These are phyloP conservation scores for Colletotrichum cordylinicola DNA, from an alignment of 2,329 filamentous ascomycete species.

Conservation along the genomic window DNA sequence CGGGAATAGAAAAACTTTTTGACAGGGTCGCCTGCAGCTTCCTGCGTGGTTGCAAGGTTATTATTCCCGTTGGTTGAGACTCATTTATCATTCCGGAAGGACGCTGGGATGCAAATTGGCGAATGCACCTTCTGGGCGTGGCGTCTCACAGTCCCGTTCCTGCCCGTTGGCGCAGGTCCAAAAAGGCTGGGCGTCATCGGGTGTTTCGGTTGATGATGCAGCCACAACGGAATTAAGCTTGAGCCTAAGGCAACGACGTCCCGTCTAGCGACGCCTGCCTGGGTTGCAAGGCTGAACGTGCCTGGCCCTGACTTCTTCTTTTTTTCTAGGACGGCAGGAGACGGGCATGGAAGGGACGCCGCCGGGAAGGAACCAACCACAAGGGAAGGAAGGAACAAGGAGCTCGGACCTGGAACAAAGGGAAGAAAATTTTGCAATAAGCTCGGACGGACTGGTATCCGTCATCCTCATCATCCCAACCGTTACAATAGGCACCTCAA, in stretches of 20 bases:
- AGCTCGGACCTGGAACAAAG: background rate
- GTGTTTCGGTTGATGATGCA: constrained; percentile 19
- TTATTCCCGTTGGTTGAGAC: background rate
- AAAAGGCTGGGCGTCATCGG: constrained; percentile 1
- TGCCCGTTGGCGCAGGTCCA: constrained; percentile 3
- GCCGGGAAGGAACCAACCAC: background rate
- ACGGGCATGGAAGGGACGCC: background rate
- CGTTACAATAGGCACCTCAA: background rate
- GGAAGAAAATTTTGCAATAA: background rate
- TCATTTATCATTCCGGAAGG: background rate
- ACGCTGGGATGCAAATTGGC: background rate
- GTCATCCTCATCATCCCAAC: background rate
- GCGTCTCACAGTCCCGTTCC: constrained; percentile 11
- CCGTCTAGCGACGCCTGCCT: background rate
- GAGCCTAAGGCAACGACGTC: constrained; percentile 22
- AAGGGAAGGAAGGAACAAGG: background rate
- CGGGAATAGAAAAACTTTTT: background rate
- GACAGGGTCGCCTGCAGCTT: background rate
- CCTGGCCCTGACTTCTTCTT: background rate
- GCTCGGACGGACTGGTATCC: background rate
- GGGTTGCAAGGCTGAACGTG: background rate
- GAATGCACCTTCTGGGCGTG: constrained; percentile 6
- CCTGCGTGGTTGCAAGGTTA: background rate
- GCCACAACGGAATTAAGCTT: constrained; percentile 11
- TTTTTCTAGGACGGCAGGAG: background rate